Percentiles rank a stretch among this genome's conserved stretches.
Evolutionary conservation across 768 basidiomycete genomes (phyloP).

Genomic region (Cytidiella melzeri): DNA sequence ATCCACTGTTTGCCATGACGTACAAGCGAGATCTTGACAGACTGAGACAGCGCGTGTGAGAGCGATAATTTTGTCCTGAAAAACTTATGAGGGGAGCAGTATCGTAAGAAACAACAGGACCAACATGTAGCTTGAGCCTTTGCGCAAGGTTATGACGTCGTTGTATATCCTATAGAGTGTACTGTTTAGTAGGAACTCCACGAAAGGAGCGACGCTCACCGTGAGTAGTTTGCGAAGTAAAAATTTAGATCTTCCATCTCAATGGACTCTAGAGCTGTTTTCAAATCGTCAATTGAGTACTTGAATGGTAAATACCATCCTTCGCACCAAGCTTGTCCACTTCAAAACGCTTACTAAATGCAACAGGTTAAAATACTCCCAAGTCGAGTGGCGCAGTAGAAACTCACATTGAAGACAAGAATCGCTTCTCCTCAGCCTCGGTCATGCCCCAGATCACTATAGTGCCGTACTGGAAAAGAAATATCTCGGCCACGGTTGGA

Average conservation of each 20-base stretch:
- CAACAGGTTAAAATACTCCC: conserved; percentile 6
- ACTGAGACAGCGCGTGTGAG: conserved; percentile 93
- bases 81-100: conserved; percentile 5
- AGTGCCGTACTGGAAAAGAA: conserved; percentile 90
- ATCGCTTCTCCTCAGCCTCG: conserved; percentile 84
- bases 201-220: conserved; percentile 41
- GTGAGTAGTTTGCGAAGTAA: conserved; percentile 95
- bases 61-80: conserved; percentile 90
- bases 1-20: conserved; percentile 8
- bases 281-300: not conserved
- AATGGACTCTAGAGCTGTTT: conserved; percentile 74
- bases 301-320: not conserved
- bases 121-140: conserved; percentile 93
- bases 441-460: conserved; percentile 99
- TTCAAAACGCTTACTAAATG: conserved; percentile 83
- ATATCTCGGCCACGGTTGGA: conserved; percentile 78
- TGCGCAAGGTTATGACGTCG: conserved; percentile 92
- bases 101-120: conserved; percentile 25
- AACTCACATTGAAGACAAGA: conserved; percentile 83
- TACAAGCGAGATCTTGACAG: conserved; percentile 93
- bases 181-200: not conserved
- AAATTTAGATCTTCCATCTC: conserved; percentile 98
- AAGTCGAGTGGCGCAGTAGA: not conserved
- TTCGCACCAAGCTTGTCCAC: conserved; percentile 73
- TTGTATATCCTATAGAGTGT: conserved; percentile 72